A percentile compares a stretch with the other conserved stretches of the same genome.
Evolutionary conservation across 164 flowering plant species (phyloP).

Genomic region (Macadamia tetraphylla): DNA sequence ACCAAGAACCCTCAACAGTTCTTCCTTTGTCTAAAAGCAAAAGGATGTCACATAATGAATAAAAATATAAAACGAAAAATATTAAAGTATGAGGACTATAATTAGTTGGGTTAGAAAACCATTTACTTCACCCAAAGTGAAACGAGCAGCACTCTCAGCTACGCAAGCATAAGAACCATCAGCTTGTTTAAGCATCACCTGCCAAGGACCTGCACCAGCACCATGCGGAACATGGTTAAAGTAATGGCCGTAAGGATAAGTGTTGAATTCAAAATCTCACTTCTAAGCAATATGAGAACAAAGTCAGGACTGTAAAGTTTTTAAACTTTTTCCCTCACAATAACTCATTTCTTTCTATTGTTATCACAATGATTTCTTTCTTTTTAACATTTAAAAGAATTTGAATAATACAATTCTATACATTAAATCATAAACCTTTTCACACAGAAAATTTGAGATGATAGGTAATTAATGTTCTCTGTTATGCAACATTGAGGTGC

Average conservation of each 20-base stretch:
- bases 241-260: not conserved
- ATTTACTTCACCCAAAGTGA: constrained; percentile 86
- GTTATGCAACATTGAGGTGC: no score
- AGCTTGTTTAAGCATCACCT: constrained; percentile 95
- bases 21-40: constrained; percentile 77
- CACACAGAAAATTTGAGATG: no score
- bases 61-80: not conserved
- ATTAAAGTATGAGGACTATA: not conserved
- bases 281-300: no score
- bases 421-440: no score
- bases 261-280: not conserved
- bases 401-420: no score
- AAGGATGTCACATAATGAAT: not conserved
- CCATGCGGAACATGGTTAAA: not conserved
- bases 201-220: constrained; percentile 87
- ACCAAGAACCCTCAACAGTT: constrained; percentile 85
- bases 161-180: constrained; percentile 87
- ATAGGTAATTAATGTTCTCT: no score
- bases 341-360: no score
- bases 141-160: constrained; percentile 88
- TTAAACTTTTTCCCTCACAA: no score
- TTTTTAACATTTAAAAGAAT: no score
- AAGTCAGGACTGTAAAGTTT: no score
- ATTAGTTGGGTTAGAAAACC: not conserved
- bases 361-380: no score